Conservation (phyloP, 106 monocot genomes). For the Dendrobium catenatum region DNA sequence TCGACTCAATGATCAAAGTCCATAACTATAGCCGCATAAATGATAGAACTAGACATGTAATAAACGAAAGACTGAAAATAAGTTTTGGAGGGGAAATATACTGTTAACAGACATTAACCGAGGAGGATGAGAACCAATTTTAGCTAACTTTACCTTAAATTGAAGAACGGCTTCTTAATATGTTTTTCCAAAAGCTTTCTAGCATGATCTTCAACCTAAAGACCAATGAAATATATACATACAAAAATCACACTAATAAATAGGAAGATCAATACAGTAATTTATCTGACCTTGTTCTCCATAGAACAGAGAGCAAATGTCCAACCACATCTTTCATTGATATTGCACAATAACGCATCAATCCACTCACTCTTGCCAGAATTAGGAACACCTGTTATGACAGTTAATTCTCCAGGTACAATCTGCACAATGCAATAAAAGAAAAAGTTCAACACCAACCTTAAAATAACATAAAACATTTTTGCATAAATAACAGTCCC, state of each 20-base stretch:
- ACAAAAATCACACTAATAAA: neutral
- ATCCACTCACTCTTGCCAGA: conserved; percentile 99
- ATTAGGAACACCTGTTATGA: conserved; percentile 87
- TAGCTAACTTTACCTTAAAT: conserved; percentile 42
- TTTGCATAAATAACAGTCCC: neutral
- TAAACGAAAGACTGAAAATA: neutral
- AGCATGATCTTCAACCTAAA: conserved; percentile 90
- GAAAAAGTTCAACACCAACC: neutral
- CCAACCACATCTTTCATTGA: conserved; percentile 60
- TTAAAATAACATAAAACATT: neutral
- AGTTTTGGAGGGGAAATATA: neutral
- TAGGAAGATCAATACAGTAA: neutral
- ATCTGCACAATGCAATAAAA: conserved; percentile 44
- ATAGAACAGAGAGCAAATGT: conserved; percentile 90
- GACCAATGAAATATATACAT: conserved; percentile 6
- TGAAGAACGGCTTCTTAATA: conserved; percentile 81
- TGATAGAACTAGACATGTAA: neutral
- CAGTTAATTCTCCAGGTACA: conserved; percentile 86
- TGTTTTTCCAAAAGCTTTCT: conserved; percentile 94
- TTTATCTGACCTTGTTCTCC: conserved; percentile 79
- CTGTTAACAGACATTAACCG: neutral
- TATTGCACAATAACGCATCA: conserved; percentile 88
- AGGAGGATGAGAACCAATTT: neutral
- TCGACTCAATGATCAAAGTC: neutral
- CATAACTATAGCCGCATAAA: neutral